Evolutionary conservation across 257 asterid genomes (phyloP), one percentile per base, ranked within the genome.

Genomic region (Plectranthus barbatus): DNA sequence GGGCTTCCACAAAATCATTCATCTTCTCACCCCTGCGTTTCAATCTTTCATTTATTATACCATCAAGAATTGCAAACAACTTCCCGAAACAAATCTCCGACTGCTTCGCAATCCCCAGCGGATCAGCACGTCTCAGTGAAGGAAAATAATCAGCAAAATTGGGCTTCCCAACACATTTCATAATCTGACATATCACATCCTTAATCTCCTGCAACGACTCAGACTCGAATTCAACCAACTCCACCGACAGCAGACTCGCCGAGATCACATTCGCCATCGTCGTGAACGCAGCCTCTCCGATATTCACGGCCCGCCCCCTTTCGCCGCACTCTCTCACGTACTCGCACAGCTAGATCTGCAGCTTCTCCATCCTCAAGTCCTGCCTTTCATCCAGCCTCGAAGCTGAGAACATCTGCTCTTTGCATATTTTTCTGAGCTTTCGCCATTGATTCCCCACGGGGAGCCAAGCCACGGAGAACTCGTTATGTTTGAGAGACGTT

Each of bases 81-180:
- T 73, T 82, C 37, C 47, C 79, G 14, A 60, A 75, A 69, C 33
- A 49, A 0, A n/a, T 47, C 42, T 37, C 64, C 14, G n/a, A n/a
- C 17, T 66, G 46, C 48, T 56, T 70, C 64, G 59, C 10, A 10
- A 82, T 33, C 12, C 88, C 83, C 56, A 76, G 87, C 1, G 82
- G 87, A 71, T 84, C 95, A 14, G 60, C 26, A 2, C 33, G 37
- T 37, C 66, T 58, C 20, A 86, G 60, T 4, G 72, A 9, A 2
- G 90, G 87, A 34, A 84, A 84, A 58, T 33, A 84, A 46, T 87
- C 90, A 0, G 70, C 83, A 21, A 82, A n/a, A 46, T 84, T 84
- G 0, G 82, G 82, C 23, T 37, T 59, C 6, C 80, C 85, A 3
- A 64, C 14, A 50, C 62, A 66, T 26, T 66, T 36, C 88, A 80